Percentiles rank a stretch among this genome's conserved stretches.
These are phyloP conservation scores for Venturia nashicola DNA, from an alignment of 2,329 filamentous ascomycete species.

Conservation along the genomic window DNA sequence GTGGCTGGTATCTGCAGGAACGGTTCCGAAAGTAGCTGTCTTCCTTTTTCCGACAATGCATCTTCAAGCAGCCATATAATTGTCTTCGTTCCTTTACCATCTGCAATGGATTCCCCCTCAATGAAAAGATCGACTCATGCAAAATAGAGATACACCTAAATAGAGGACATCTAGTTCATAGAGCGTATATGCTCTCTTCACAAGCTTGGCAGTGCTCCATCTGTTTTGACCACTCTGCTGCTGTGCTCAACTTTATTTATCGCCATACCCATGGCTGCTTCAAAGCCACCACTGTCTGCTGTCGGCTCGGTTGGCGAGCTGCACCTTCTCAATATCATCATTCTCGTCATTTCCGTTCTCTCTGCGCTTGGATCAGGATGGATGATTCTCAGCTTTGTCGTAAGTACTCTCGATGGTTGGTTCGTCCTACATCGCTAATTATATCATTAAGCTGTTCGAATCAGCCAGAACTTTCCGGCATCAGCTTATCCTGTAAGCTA, in stretches of 20 bases:
- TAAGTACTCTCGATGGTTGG: constrained; percentile 13
- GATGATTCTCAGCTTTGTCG: constrained; percentile 2
- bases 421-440: background rate
- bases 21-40: background rate
- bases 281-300: background rate
- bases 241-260: background rate
- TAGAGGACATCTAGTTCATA: background rate
- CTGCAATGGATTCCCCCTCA: background rate
- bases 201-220: background rate
- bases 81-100: background rate
- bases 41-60: background rate
- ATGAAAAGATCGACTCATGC: background rate
- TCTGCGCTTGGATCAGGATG: background rate
- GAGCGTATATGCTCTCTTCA: background rate
- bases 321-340: background rate
- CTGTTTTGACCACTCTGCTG: background rate
- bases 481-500: constrained; percentile 24
- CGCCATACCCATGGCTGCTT: background rate
- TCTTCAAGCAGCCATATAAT: background rate
- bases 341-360: background rate
- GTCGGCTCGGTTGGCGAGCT: background rate
- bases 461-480: constrained; percentile 27
- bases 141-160: background rate
- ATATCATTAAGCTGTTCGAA: constrained; percentile 22
- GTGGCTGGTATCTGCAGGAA: background rate